Evolutionary conservation across 495 filamentous ascomycete species (phyloP).

Genomic region (Xanthoparmelia taractica): DNA sequence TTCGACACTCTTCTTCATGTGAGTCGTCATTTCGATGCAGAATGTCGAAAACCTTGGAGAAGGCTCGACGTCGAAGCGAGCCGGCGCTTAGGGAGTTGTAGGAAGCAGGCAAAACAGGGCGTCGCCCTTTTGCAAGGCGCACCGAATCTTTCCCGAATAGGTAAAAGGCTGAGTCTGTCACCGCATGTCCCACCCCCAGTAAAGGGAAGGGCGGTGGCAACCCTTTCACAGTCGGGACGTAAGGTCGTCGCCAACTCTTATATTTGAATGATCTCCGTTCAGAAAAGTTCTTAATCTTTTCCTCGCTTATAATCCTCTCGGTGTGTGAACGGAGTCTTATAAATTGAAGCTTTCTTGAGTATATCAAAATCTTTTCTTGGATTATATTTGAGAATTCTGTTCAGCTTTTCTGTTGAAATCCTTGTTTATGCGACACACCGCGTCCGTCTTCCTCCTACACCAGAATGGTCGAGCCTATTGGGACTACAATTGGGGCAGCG

Average conservation of each 20-base stretch:
- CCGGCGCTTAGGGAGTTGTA: not conserved
- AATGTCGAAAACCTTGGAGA: not conserved
- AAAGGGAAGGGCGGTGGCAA: not conserved
- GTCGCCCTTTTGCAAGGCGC: not conserved
- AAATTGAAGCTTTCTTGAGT: not conserved
- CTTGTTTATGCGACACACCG: not conserved
- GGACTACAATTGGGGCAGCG: conserved; percentile 11
- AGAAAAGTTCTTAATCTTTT: not conserved
- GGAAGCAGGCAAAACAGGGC: conserved; percentile 2
- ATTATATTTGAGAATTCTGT: not conserved
- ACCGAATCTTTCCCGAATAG: not conserved
- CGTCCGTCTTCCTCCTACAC: not conserved
- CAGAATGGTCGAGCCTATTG: conserved; percentile 6
- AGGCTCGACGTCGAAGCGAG: not conserved
- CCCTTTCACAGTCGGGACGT: not conserved
- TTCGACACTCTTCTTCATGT: not conserved
- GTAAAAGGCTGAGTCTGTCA: not conserved
- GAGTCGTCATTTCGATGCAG: not conserved
- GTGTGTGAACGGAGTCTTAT: not conserved
- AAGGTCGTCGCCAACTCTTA: not conserved
- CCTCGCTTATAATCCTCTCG: not conserved
- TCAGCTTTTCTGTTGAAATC: not conserved
- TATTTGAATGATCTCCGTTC: not conserved
- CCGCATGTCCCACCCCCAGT: not conserved
- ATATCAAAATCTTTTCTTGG: not conserved